Evolutionary conservation across 805 yeast species (phyloP).

Genomic region (Nakazawaea wyomingensis): DNA sequence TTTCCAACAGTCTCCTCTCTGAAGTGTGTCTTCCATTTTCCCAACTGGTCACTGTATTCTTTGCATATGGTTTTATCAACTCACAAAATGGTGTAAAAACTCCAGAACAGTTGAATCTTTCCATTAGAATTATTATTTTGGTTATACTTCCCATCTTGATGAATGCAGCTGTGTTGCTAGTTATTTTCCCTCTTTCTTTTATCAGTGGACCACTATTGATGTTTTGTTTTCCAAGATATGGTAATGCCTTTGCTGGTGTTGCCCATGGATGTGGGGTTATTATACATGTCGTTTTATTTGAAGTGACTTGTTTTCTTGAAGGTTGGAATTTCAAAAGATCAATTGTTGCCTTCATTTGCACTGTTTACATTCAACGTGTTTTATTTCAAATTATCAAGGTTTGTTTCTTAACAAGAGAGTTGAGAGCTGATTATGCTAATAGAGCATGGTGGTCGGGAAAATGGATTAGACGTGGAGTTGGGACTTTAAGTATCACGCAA

Average conservation of each 20-base stretch:
- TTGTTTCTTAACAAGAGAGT: slow-evolving; percentile 35
- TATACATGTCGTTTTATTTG: slow-evolving; percentile 29
- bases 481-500: slow-evolving; percentile 34
- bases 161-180: slow-evolving; percentile 27
- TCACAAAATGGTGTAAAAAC: slow-evolving; percentile 75
- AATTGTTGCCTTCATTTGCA: slow-evolving; percentile 33
- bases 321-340: slow-evolving; percentile 36
- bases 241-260: slow-evolving; percentile 33
- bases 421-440: slow-evolving; percentile 34
- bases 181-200: slow-evolving; percentile 31
- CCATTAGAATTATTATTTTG: slow-evolving; percentile 55
- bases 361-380: slow-evolving; percentile 32
- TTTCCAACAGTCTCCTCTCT: slow-evolving; percentile 71
- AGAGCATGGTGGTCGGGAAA: slow-evolving; percentile 52
- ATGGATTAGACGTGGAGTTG: slow-evolving; percentile 37
- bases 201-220: slow-evolving; percentile 31
- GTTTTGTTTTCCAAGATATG: slow-evolving; percentile 24
- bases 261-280: slow-evolving; percentile 34
- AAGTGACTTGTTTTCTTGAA: slow-evolving; percentile 34
- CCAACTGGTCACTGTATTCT: slow-evolving; percentile 60
- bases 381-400: slow-evolving; percentile 29
- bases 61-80: slow-evolving; percentile 77
- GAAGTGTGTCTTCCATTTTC: slow-evolving; percentile 73
- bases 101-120: slow-evolving; percentile 48
- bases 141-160: slow-evolving; percentile 43